Evolutionary conservation across 768 basidiomycete species (phyloP).

Genomic region (Piloderma croceum): DNA sequence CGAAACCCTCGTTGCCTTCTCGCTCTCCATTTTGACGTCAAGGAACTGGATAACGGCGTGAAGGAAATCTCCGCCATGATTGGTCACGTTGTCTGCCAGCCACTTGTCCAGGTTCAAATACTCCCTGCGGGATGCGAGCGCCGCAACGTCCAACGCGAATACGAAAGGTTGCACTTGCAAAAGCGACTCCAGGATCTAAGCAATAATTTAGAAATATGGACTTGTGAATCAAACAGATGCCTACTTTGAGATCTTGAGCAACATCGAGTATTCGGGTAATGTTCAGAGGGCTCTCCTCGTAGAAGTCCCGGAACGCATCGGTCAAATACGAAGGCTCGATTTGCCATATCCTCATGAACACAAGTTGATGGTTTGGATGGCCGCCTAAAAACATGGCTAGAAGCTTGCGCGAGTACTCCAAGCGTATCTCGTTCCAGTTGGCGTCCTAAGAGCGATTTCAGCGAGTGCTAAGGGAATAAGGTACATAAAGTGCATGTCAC

Average conservation of each 20-base stretch:
- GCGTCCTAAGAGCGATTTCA: slow-evolving; percentile 47
- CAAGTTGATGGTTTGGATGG: slow-evolving; percentile 91
- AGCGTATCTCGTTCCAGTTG: slow-evolving; percentile 81
- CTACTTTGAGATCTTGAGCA: slow-evolving; percentile 88
- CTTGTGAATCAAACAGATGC: slow-evolving; percentile 12
- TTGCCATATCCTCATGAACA: slow-evolving; percentile 96
- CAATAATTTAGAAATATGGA: not conserved
- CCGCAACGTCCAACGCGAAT: slow-evolving; percentile 91
- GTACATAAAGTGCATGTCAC: slow-evolving; percentile 33
- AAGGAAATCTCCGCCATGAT: slow-evolving; percentile 81
- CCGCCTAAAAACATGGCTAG: slow-evolving; percentile 87
- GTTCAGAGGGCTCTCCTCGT: slow-evolving; percentile 87
- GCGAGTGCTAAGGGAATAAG: slow-evolving; percentile 5
- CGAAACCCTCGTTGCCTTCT: slow-evolving; percentile 68
- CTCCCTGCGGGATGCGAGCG: slow-evolving; percentile 87
- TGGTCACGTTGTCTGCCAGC: slow-evolving; percentile 81
- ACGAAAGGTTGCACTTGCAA: slow-evolving; percentile 84
- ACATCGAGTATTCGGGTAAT: slow-evolving; percentile 93
- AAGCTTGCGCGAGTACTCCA: slow-evolving; percentile 82
- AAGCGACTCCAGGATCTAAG: slow-evolving; percentile 84
- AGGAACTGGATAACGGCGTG: slow-evolving; percentile 84
- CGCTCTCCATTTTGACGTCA: slow-evolving; percentile 89
- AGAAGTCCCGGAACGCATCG: slow-evolving; percentile 85
- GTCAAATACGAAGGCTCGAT: slow-evolving; percentile 82
- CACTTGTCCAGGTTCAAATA: slow-evolving; percentile 96